Evolutionary conservation across 345 rosid species (phyloP), one percentile per base, ranked within the genome.

Genomic region (Populus tremula): DNA sequence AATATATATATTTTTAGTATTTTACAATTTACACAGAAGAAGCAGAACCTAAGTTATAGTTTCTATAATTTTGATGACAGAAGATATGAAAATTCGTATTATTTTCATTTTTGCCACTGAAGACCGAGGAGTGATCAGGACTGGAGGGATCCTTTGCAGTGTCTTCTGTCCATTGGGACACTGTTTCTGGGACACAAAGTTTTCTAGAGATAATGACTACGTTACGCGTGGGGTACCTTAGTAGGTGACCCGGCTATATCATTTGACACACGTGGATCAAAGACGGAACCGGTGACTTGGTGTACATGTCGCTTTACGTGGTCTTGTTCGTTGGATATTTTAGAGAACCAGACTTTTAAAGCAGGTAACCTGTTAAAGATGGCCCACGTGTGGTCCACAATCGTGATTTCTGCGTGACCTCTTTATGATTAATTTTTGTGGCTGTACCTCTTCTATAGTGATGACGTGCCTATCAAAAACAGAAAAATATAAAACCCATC

Each of bases 351-450:
- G 16, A 68, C 29, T 20, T 67, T 29, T 67, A 36, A 76, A 78
- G 81, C 67, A 79, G 77, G 84, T 78, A 25, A 7, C 85, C 80
- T 76, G 88, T 72, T 36, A 23, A 27, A 38, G 25, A 31, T 76
- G 85, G 87, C 74, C 90, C 85, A 80, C 85, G 80, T 83, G 85
- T 84, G 72, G 56, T 63, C 67, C 82, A 67, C 78, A 69, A 85
- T 82, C 84, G 81, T 83, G 92, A 83, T 82, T 73, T 80, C 80
- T 78, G 86, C 68, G 41, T 29, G 74, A 23, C 65, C 64, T 17
- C 33, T 2, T 23, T 12, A 25, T 69, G 54, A 74, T 59, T 50
- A 16, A 5, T 17, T 5, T 17, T 50, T 50, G 5, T 50, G 35
- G 35, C 0, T 4, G 5, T 33, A 33, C 35, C 5, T 33, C 35